Evolutionary conservation across 106 monocot genomes (phyloP).

Genomic region (Acanthochlamys bracteata): DNA sequence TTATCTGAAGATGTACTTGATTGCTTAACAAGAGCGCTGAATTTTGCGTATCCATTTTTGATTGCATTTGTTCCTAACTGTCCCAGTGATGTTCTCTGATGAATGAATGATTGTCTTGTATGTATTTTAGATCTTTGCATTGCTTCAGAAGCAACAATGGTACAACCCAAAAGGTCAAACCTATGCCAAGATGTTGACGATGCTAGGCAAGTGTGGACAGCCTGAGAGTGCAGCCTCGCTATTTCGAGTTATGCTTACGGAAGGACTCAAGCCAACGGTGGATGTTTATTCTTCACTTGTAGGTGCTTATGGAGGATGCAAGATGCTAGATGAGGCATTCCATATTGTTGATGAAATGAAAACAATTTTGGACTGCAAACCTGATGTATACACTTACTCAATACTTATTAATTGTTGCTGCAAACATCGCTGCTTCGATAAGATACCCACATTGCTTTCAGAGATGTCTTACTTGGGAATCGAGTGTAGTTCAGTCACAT

Average conservation of each 20-base stretch:
- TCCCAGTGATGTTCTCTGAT: not conserved
- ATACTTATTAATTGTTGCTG: conserved; percentile 61
- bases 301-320: conserved; percentile 59
- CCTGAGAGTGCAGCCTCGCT: conserved; percentile 52
- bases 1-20: not conserved
- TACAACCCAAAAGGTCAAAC: conserved; percentile 76
- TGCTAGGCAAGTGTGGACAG: conserved; percentile 75
- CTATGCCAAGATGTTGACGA: conserved; percentile 59
- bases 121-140: conserved; percentile 51
- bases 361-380: conserved; percentile 58
- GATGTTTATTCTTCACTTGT: conserved; percentile 92
- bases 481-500: conserved; percentile 51
- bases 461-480: conserved; percentile 85
- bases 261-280: conserved; percentile 65
- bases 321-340: conserved; percentile 58
- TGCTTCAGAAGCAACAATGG: conserved; percentile 81
- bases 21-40: too few relatives aligned
- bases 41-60: too few relatives aligned
- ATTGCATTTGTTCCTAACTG: not conserved
- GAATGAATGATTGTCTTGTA: not conserved
- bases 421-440: conserved; percentile 52
- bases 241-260: conserved; percentile 68
- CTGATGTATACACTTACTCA: conserved; percentile 75
- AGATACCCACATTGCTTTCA: conserved; percentile 37
- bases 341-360: conserved; percentile 73